Percentiles rank a stretch among this genome's conserved stretches.
Conservation (phyloP, 148 eudicot species). For the Talinum fruticosum region DNA sequence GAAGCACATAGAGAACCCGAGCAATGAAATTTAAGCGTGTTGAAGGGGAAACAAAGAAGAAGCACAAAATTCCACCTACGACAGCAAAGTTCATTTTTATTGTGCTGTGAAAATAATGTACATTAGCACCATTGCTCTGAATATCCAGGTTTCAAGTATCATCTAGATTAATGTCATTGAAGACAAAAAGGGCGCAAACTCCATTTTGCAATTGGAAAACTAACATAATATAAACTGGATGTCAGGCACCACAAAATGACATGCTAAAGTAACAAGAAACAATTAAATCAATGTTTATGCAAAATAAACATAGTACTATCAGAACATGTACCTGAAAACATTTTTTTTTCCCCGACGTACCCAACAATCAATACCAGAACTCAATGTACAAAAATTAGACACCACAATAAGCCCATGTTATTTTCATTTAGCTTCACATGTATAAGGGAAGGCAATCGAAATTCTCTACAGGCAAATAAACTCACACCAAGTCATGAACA, state of each 20-base stretch:
- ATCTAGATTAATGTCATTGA: background rate
- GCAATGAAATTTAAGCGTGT: background rate
- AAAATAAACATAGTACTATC: no score
- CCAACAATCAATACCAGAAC: background rate
- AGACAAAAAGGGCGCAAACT: background rate
- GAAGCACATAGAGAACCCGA: background rate
- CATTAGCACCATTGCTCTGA: background rate
- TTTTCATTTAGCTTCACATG: background rate
- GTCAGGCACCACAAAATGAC: background rate
- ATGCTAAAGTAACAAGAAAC: background rate
- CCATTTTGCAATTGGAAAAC: background rate
- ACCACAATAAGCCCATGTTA: background rate
- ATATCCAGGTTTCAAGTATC: background rate
- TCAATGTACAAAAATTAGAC: background rate
- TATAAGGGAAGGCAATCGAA: background rate
- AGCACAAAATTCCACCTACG: background rate
- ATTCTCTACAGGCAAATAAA: conserved; percentile 10
- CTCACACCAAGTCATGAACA: background rate
- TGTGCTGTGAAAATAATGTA: background rate
- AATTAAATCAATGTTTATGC: background rate
- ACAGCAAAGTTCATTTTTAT: background rate
- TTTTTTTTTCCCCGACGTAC: no score
- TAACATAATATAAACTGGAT: background rate
- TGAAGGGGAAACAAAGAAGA: background rate
- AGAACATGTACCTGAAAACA: no score